These are phyloP conservation scores for Tolypocladium tropicale DNA, from an alignment of 2,329 filamentous ascomycete species.

Conservation along the genomic window DNA sequence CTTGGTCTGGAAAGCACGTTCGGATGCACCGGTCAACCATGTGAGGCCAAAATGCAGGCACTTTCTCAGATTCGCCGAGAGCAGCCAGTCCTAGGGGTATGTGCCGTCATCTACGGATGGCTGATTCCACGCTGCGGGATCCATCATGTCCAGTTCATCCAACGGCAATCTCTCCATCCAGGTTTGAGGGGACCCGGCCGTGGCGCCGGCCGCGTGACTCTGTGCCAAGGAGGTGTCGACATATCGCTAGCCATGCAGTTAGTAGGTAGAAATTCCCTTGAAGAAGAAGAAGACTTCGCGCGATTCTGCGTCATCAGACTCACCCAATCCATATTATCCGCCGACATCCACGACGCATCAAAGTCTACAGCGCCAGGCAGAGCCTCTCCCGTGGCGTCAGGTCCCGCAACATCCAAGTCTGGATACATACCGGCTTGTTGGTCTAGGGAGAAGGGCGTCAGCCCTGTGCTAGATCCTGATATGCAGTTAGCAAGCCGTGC, in stretches of 20 bases:
- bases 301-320: slow-evolving; percentile 3
- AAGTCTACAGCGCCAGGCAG: slow-evolving; percentile 14
- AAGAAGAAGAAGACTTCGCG: background rate
- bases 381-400: background rate
- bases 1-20: background rate
- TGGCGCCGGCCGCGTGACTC: slow-evolving; percentile 15
- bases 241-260: slow-evolving; percentile 13
- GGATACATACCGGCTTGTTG: slow-evolving; percentile 7
- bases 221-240: slow-evolving; percentile 23
- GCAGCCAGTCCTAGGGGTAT: background rate
- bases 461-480: slow-evolving; percentile 6
- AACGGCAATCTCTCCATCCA: slow-evolving; percentile 19
- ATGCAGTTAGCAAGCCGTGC: background rate
- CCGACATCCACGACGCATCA: slow-evolving; percentile 25
- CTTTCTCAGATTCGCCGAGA: background rate
- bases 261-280: slow-evolving; percentile 1
- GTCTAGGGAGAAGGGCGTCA: slow-evolving; percentile 11
- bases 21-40: background rate
- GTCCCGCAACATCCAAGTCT: slow-evolving; percentile 3
- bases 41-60: background rate
- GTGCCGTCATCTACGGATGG: slow-evolving; percentile 2
- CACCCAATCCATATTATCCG: slow-evolving; percentile 28
- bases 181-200: slow-evolving; percentile 15
- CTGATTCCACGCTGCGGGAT: slow-evolving; percentile 11
- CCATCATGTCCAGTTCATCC: slow-evolving; percentile 16